Percentiles rank a stretch among this genome's conserved stretches.
Evolutionary conservation across 2,329 filamentous ascomycete genomes (phyloP).

Genomic region (Hirsutella thompsonii): DNA sequence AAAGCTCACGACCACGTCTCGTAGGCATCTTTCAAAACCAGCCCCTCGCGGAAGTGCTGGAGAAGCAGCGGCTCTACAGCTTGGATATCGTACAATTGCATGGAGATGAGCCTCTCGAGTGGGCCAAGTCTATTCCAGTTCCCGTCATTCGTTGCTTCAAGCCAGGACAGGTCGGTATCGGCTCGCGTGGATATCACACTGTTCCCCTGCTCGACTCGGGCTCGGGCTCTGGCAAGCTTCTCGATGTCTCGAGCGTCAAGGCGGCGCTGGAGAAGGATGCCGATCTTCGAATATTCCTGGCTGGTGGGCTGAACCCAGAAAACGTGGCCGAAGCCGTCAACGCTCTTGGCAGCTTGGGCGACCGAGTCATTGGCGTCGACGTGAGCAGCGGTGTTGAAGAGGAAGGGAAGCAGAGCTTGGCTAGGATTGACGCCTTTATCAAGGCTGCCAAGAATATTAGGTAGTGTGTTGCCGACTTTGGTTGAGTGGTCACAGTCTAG

Average conservation of each 20-base stretch:
- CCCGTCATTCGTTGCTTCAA: constrained; percentile 82
- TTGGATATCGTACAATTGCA: constrained; percentile 91
- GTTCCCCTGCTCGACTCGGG: constrained; percentile 81
- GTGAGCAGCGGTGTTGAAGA: constrained; percentile 90
- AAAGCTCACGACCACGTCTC: constrained; percentile 54
- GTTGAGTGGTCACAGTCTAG: too few relatives aligned
- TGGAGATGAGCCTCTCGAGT: constrained; percentile 83
- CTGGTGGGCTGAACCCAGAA: constrained; percentile 69
- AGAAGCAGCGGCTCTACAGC: constrained; percentile 60
- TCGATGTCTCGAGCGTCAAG: constrained; percentile 61
- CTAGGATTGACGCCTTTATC: constrained; percentile 73
- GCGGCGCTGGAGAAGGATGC: constrained; percentile 51
- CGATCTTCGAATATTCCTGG: constrained; percentile 65
- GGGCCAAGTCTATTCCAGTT: constrained; percentile 78
- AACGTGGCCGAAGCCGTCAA: constrained; percentile 61
- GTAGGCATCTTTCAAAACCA: constrained; percentile 95
- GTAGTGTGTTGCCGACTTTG: constrained; percentile 13
- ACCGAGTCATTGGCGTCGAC: constrained; percentile 70
- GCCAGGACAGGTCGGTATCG: constrained; percentile 60
- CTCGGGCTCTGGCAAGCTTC: constrained; percentile 64
- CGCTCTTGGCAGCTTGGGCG: constrained; percentile 44
- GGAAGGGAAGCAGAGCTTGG: constrained; percentile 65
- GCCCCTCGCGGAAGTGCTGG: constrained; percentile 67
- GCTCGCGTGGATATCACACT: constrained; percentile 66
- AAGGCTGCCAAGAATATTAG: constrained; percentile 53